These are phyloP conservation scores for Neophaeococcomyces mojaviensis DNA, from an alignment of 2,329 filamentous ascomycete genomes.

Conservation along the genomic window DNA sequence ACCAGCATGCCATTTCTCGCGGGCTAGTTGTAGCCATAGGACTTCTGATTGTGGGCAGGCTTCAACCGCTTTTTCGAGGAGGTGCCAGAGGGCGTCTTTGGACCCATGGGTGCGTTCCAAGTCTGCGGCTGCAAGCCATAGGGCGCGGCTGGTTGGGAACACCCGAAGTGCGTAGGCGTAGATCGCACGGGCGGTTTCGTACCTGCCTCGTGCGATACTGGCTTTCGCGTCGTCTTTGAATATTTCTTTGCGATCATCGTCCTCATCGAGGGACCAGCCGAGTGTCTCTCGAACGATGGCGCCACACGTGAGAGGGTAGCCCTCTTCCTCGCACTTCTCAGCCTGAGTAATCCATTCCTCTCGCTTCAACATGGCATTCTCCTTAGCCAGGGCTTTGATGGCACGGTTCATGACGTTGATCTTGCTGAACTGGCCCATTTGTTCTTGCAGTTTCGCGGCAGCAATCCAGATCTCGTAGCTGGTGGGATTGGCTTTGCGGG, in stretches of 20 bases:
- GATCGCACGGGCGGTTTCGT: slow-evolving; percentile 86
- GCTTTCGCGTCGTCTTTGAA: slow-evolving; percentile 90
- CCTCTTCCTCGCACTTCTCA: slow-evolving; percentile 89
- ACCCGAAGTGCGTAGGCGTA: slow-evolving; percentile 84
- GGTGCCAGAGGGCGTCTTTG: slow-evolving; percentile 71
- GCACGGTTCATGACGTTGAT: slow-evolving; percentile 93
- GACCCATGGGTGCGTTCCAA: slow-evolving; percentile 83
- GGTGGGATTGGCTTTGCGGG: slow-evolving; percentile 85
- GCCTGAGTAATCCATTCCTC: slow-evolving; percentile 96
- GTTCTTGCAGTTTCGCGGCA: slow-evolving; percentile 77
- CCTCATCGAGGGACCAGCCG: slow-evolving; percentile 87
- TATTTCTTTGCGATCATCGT: slow-evolving; percentile 90
- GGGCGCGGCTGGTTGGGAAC: slow-evolving; percentile 77
- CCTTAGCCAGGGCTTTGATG: slow-evolving; percentile 76
- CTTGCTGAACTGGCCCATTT: slow-evolving; percentile 74
- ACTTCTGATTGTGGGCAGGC: slow-evolving; percentile 86
- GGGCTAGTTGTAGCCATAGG: slow-evolving; percentile 91
- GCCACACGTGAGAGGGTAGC: slow-evolving; percentile 74
- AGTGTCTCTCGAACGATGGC: slow-evolving; percentile 89
- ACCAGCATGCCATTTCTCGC: slow-evolving; percentile 86
- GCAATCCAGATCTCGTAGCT: slow-evolving; percentile 97
- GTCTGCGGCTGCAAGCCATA: slow-evolving; percentile 87
- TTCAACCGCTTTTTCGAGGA: slow-evolving; percentile 88
- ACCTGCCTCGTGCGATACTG: slow-evolving; percentile 72
- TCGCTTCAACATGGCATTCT: slow-evolving; percentile 91